Percentiles rank a stretch among this genome's conserved stretches.
These are phyloP conservation scores for Chlamydomonas applanata DNA, from an alignment of 139 green algal genomes.

Conservation along the genomic window DNA sequence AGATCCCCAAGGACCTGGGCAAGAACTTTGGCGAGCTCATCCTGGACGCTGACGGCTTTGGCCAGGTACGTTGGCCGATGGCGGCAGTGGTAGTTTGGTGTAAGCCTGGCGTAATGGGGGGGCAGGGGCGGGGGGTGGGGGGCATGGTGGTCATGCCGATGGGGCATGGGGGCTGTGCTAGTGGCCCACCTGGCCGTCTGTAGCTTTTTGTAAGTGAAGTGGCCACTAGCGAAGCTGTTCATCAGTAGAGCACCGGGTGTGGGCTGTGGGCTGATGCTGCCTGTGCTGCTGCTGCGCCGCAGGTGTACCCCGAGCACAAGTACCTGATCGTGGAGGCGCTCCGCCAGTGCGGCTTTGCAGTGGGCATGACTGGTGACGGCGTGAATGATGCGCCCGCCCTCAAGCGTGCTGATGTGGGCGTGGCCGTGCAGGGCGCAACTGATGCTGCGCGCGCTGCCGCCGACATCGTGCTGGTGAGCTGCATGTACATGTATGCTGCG, in stretches of 20 bases:
- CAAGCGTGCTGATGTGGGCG: constrained; percentile 92
- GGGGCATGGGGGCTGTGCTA: not conserved
- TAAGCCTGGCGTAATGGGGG: no score
- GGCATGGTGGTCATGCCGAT: not conserved
- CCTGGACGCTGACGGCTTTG: constrained; percentile 77
- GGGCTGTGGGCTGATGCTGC: not conserved
- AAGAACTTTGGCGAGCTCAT: constrained; percentile 71
- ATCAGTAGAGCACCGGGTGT: not conserved
- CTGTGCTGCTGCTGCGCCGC: not conserved
- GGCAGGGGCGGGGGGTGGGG: not conserved
- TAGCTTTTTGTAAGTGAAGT: constrained; percentile 5
- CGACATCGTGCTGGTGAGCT: constrained; percentile 78
- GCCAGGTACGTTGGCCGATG: not conserved
- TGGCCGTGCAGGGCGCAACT: constrained; percentile 71
- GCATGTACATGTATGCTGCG: no score
- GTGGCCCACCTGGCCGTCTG: not conserved
- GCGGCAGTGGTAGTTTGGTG: no score
- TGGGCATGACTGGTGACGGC: constrained; percentile 88
- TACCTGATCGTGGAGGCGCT: constrained; percentile 82
- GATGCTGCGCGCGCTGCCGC: constrained; percentile 83
- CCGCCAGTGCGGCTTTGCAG: constrained; percentile 63
- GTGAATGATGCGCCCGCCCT: constrained; percentile 92
- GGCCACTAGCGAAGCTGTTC: not conserved
- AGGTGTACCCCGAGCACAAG: constrained; percentile 75
- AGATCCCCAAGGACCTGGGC: constrained; percentile 68